These are phyloP conservation scores for Knufia petricola DNA, from an alignment of 2,329 filamentous ascomycete species.

Conservation along the genomic window DNA sequence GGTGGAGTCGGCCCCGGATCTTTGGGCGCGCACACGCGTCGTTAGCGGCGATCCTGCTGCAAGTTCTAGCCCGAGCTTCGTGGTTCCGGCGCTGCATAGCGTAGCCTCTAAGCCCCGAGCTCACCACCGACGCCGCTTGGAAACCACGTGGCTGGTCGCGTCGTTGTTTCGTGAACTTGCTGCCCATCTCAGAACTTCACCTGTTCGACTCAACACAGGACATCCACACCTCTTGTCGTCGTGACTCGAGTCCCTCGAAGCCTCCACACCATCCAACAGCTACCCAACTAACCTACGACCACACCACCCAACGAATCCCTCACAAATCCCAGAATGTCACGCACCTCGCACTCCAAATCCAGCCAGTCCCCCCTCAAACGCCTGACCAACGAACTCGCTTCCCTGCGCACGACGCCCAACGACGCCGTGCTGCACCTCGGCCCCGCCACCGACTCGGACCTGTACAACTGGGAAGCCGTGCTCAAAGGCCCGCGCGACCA, in stretches of 20 bases:
- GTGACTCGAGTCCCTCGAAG: too few species aligned
- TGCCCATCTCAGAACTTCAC: background rate
- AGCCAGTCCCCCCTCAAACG: conserved; percentile 43
- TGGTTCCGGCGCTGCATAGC: too few species aligned
- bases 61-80: background rate
- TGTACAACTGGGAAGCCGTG: conserved; percentile 52
- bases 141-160: background rate
- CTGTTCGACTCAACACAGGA: too few species aligned
- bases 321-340: conserved; percentile 9
- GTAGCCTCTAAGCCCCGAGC: too few species aligned
- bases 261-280: too few species aligned
- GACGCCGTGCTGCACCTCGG: conserved; percentile 48
- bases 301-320: too few species aligned
- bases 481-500: conserved; percentile 43
- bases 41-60: background rate
- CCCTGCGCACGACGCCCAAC: conserved; percentile 47
- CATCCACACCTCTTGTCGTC: too few species aligned
- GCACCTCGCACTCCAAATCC: conserved; percentile 22
- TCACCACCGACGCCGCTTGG: background rate
- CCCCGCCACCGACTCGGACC: conserved; percentile 46
- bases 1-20: conserved; percentile 1
- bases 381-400: conserved; percentile 52
- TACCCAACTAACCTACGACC: background rate
- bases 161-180: too few species aligned
- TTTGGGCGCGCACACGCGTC: background rate